A percentile compares a stretch with the other conserved stretches of the same genome.
Conservation (phyloP, 805 yeast genomes). For the Metschnikowia baotianmanensis region DNA sequence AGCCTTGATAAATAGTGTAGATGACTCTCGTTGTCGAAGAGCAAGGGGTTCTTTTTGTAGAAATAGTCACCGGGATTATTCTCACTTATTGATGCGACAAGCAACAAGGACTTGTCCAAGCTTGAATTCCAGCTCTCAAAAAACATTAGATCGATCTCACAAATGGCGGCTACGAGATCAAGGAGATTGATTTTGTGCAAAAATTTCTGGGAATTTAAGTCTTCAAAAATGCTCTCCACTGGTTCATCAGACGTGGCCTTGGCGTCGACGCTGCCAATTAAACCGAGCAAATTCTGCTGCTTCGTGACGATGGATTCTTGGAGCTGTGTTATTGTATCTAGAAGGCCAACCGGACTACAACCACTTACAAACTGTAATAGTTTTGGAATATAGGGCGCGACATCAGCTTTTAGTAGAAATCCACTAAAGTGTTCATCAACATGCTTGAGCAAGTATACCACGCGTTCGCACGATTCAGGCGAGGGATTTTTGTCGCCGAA, state of each 20-base stretch:
- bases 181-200: conserved; percentile 49
- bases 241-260: neutral
- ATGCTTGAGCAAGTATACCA: conserved; percentile 52
- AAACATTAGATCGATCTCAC: conserved; percentile 63
- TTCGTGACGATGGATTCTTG: conserved; percentile 50
- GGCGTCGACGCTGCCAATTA: conserved; percentile 22
- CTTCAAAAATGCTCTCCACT: conserved; percentile 24
- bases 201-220: conserved; percentile 46
- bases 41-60: conserved; percentile 66
- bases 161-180: conserved; percentile 60
- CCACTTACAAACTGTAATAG: conserved; percentile 46
- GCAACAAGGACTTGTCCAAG: conserved; percentile 70
- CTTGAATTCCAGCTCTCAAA: conserved; percentile 75
- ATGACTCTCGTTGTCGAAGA: conserved; percentile 63
- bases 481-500: conserved; percentile 22
- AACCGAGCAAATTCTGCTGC: conserved; percentile 40
- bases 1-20: conserved; percentile 78
- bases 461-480: conserved; percentile 45
- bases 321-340: conserved; percentile 45
- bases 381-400: conserved; percentile 56
- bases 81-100: conserved; percentile 45
- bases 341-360: neutral
- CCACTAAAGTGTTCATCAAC: conserved; percentile 64
- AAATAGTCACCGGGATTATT: conserved; percentile 24
- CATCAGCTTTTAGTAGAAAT: conserved; percentile 60